Evolutionary conservation across 164 flowering plant species (phyloP).

Genomic region (Chimonanthus salicifolius): DNA sequence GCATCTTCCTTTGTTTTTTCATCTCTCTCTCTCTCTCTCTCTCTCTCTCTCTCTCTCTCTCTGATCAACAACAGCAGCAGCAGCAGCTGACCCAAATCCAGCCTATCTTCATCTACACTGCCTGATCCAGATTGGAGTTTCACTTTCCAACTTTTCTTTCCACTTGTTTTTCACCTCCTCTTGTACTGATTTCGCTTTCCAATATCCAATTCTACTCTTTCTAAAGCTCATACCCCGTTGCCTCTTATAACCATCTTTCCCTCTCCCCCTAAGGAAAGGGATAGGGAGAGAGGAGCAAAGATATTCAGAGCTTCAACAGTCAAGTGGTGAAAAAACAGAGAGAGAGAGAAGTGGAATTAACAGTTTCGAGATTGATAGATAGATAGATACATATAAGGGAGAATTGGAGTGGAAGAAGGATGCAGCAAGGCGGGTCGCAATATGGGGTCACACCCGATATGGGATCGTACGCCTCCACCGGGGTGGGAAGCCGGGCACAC

Average conservation of each 20-base stretch:
- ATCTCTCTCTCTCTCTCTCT: constrained; percentile 15
- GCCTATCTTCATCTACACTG: constrained; percentile 1
- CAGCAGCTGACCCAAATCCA: constrained; percentile 13
- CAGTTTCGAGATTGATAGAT: not conserved
- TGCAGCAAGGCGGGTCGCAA: constrained; percentile 47
- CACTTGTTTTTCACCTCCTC: constrained; percentile 35
- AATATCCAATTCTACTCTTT: constrained; percentile 9
- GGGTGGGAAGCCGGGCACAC: constrained; percentile 9
- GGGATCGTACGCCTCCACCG: constrained; percentile 11
- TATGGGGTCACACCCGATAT: constrained; percentile 32
- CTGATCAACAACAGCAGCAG: constrained; percentile 12
- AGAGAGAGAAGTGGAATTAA: not conserved
- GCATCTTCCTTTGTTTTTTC: constrained; percentile 38
- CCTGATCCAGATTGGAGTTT: not conserved
- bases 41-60: constrained; percentile 15
- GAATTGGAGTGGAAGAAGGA: constrained; percentile 4
- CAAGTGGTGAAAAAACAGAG: not conserved
- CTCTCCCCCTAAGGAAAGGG: constrained; percentile 9
- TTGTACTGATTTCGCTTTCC: constrained; percentile 13
- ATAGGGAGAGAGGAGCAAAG: constrained; percentile 2
- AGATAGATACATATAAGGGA: not conserved
- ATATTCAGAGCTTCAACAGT: not conserved
- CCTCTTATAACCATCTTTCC: constrained; percentile 10
- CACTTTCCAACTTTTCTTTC: constrained; percentile 24
- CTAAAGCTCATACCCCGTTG: not conserved